These are phyloP conservation scores for Fusarium bactridioides DNA, from an alignment of 2,329 filamentous ascomycete genomes.

Conservation along the genomic window DNA sequence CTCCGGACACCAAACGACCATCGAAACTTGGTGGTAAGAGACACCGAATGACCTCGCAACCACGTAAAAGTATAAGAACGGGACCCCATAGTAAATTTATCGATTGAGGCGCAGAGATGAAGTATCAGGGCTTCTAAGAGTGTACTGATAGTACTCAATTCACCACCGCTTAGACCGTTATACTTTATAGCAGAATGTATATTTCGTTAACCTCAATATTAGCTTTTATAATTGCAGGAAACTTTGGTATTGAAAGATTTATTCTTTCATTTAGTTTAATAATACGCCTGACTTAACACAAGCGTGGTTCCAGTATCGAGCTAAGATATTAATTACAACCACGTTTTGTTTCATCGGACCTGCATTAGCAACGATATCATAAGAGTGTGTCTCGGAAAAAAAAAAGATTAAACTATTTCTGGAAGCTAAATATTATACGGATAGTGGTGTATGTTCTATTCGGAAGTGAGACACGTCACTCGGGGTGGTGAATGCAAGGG, in stretches of 20 bases:
- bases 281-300: not conserved
- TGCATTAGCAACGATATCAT: too few species aligned
- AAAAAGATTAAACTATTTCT: too few species aligned
- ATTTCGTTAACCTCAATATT: fast-evolving
- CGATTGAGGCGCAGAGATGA: fast-evolving
- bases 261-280: fast-evolving
- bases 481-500: too few species aligned
- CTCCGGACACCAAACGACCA: not conserved
- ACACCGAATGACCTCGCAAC: not conserved
- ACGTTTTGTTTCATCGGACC: not conserved
- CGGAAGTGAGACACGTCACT: fast-evolving
- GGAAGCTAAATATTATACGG: fast-evolving
- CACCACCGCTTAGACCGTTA: not conserved
- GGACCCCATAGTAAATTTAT: too few species aligned
- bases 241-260: fast-evolving
- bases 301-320: not conserved
- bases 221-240: too few species aligned
- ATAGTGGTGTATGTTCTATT: fast-evolving
- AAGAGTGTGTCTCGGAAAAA: too few species aligned
- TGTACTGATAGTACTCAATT: not conserved
- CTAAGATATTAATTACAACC: not conserved
- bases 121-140: not conserved
- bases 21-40: not conserved
- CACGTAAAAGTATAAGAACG: too few species aligned
- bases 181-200: not conserved